Evolutionary conservation across 1,139 yeast species (phyloP).

Genomic region (Yamadazyma conglobata): DNA sequence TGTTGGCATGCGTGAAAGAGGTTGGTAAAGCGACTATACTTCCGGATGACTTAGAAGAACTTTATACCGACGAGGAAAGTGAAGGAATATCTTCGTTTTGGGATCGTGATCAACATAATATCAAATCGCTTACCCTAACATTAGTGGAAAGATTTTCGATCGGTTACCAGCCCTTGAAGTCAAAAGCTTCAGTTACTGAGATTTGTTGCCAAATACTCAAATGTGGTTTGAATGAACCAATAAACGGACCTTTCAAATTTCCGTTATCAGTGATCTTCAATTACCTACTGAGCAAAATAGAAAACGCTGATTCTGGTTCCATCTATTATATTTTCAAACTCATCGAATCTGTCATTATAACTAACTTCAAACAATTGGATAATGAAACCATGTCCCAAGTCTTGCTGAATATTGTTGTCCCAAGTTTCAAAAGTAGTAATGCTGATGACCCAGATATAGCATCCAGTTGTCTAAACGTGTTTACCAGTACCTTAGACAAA

Average conservation of each 20-base stretch:
- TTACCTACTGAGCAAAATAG: constrained; percentile 42
- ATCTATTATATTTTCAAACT: constrained; percentile 40
- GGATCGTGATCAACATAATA: constrained; percentile 38
- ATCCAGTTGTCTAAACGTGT: constrained; percentile 40
- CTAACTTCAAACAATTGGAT: constrained; percentile 26
- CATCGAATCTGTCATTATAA: constrained; percentile 38
- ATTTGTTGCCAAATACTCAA: constrained; percentile 56
- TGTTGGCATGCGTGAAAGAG: constrained; percentile 60
- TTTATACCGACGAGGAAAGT: constrained; percentile 27
- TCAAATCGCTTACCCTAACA: constrained; percentile 38
- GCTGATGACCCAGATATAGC: constrained; percentile 49
- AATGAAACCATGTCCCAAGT: constrained; percentile 27
- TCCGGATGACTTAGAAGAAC: constrained; percentile 53
- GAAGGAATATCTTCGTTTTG: constrained; percentile 29
- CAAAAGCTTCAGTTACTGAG: constrained; percentile 47
- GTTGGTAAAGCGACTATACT: constrained; percentile 64
- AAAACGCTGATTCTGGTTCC: constrained; percentile 25
- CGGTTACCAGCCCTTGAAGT: constrained; percentile 27
- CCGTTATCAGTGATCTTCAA: constrained; percentile 37
- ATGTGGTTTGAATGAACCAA: constrained; percentile 50
- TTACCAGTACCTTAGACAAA: constrained; percentile 44
- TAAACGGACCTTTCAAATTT: constrained; percentile 61
- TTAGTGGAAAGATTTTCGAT: constrained; percentile 44
- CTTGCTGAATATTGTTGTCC: constrained; percentile 27
- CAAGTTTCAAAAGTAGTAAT: constrained; percentile 3